These are phyloP conservation scores for Polygonum maritimum DNA, from an alignment of 148 eudicot species.

Conservation along the genomic window DNA sequence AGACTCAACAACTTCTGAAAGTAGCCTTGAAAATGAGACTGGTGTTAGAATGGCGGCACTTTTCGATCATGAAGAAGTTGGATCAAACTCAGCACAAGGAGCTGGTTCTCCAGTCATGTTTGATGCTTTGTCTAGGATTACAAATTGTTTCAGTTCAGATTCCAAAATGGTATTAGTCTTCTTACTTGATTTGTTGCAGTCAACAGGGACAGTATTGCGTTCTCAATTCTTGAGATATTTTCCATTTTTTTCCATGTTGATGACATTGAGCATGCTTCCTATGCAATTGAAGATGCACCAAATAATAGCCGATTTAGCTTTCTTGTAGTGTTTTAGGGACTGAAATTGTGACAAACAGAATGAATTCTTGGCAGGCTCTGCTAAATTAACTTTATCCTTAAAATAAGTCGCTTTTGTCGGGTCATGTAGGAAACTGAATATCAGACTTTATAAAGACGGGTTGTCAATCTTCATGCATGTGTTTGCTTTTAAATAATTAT, in stretches of 20 bases:
- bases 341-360: not conserved
- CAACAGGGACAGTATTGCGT: not conserved
- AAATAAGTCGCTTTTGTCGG: not conserved
- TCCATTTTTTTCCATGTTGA: not conserved
- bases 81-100: conserved; percentile 97
- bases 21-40: conserved; percentile 73
- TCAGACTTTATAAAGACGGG: not conserved
- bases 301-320: not conserved
- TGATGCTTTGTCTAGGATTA: conserved; percentile 84
- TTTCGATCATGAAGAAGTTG: conserved; percentile 97
- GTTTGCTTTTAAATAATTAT: no score
- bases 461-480: not conserved
- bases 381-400: not conserved
- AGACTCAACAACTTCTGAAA: conserved; percentile 66
- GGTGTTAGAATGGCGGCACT: conserved; percentile 91
- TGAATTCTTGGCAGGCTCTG: not conserved
- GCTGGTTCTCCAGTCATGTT: conserved; percentile 96
- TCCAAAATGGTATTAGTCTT: conserved; percentile 32
- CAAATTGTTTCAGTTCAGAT: conserved; percentile 52
- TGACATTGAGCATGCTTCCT: not conserved
- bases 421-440: not conserved
- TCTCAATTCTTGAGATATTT: not conserved
- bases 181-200: not conserved
- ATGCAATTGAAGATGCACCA: not conserved
- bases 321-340: not conserved